Evolutionary conservation across 148 eudicot genomes (phyloP), one percentile per base, ranked within the genome.

Genomic region (Persicaria tinctoria): DNA sequence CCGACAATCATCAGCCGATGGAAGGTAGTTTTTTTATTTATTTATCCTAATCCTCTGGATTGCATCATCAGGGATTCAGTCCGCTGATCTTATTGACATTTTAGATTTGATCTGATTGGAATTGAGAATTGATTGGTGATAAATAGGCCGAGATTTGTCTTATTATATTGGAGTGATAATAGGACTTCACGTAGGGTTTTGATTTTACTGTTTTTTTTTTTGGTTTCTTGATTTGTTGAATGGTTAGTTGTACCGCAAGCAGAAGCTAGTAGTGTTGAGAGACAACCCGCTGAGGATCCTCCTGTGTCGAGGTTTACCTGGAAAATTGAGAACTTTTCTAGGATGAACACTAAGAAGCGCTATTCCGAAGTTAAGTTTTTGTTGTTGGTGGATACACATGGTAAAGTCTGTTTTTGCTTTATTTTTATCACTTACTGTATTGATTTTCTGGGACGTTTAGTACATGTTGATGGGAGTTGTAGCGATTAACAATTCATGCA

Each of bases 371-470:
- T 23, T 23, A 23, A 23, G 27, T 84, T 50, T 93, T 93, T 74
- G 70, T 75, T 7, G 97, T 89, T 69, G 98, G 98, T 51, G 90
- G 90, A 73, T 91, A 77, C 78, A 91, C 86, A 87, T 93, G 98
- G 98, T 93, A 87, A n/a, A 64, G 72, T 5, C 54, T 46, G 16
- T 63, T 59, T 56, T 6, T 23, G 27, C 27, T 23, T 9, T 66
- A 14, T 68, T 57, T 20, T 27, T 74, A 12, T 13, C 17, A 13
- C 57, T 69, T 56, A 32, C 38, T 32, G 38, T 32, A 38, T 3
- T 11, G 38, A 66, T 38, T 66, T 66, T 11, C 1, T 66, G 47
- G 46, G 2, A 5, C 1, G 53, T 41, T 66, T 8, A 66, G 20
- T 5, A 41, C 6, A 8, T 44, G 44, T 14, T 13, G 14, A 51